Evolutionary conservation across 2,329 filamentous ascomycete genomes (phyloP).

Genomic region (Geosmithia morbida): DNA sequence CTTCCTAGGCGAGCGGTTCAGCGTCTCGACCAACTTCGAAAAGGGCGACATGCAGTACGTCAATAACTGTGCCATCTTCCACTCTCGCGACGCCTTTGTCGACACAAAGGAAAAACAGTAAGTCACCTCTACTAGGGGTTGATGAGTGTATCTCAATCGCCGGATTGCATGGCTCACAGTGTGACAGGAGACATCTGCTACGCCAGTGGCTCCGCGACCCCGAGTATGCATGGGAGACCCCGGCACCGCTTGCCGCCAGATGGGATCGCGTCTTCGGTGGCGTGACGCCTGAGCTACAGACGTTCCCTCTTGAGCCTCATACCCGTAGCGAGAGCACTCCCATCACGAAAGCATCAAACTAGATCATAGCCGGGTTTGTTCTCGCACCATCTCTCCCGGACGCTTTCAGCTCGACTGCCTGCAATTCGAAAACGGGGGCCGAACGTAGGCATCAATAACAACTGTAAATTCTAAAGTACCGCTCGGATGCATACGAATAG

Average conservation of each 20-base stretch:
- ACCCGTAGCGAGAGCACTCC: no score
- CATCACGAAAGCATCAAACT: no score
- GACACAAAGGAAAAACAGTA: slow-evolving; percentile 28
- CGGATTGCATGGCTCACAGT: background rate
- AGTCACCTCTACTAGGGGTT: slow-evolving; percentile 12
- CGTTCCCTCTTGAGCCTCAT: slow-evolving; percentile 39
- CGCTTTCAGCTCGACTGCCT: no score
- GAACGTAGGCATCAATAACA: no score
- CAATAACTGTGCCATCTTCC: slow-evolving; percentile 40
- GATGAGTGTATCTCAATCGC: slow-evolving; percentile 4
- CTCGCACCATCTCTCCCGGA: no score
- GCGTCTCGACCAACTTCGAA: slow-evolving; percentile 27
- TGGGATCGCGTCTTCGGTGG: slow-evolving; percentile 40
- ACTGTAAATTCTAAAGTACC: no score
- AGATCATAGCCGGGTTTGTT: no score
- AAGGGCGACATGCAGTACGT: slow-evolving; percentile 39
- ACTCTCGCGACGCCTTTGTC: slow-evolving; percentile 33
- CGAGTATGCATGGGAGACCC: slow-evolving; percentile 33
- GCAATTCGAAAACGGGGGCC: no score
- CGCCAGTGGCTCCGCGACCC: slow-evolving; percentile 35
- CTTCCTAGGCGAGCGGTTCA: slow-evolving; percentile 30
- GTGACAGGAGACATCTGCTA: slow-evolving; percentile 27
- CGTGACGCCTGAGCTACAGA: slow-evolving; percentile 32
- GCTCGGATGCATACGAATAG: no score
- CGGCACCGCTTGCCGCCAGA: slow-evolving; percentile 23